Conservation (phyloP, 306 rosid species). For the Trifolium pratense region DNA sequence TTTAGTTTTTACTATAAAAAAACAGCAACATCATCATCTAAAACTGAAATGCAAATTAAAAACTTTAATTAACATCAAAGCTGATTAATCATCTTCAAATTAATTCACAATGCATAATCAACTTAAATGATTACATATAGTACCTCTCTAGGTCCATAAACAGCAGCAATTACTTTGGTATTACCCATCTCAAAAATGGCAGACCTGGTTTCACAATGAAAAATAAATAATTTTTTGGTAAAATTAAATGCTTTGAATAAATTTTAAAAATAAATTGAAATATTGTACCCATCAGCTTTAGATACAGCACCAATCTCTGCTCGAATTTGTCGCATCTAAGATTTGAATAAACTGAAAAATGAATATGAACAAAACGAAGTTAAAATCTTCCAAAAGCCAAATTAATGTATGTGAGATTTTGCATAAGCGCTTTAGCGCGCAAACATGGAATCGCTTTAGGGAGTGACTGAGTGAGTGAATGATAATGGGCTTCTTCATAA, state of each 20-base stretch:
- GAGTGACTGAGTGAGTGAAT: neutral
- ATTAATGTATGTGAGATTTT: neutral
- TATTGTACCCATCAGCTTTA: constrained; percentile 74
- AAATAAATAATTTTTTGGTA: neutral
- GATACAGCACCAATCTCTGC: constrained; percentile 80
- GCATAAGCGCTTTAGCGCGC: neutral
- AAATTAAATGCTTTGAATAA: constrained; percentile 17
- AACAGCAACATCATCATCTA: constrained; percentile 8
- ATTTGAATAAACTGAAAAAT: constrained; percentile 5
- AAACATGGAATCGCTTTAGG: too few relatives aligned
- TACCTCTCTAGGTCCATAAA: constrained; percentile 94
- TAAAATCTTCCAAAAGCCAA: neutral
- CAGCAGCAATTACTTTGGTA: constrained; percentile 90
- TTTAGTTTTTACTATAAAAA: neutral
- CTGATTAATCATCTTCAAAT: neutral
- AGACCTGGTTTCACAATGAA: constrained; percentile 55
- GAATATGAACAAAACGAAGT: neutral
- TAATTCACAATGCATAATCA: neutral
- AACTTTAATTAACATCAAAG: neutral
- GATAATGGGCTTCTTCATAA: neutral
- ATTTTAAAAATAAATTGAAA: neutral
- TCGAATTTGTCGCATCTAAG: constrained; percentile 85
- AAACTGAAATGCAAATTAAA: constrained; percentile 20
- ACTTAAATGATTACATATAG: neutral
- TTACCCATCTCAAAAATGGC: constrained; percentile 91